phyloP scores from a whole-genome alignment of 2,329 filamentous ascomycete species.

The Fusarium scirpi region DNA sequence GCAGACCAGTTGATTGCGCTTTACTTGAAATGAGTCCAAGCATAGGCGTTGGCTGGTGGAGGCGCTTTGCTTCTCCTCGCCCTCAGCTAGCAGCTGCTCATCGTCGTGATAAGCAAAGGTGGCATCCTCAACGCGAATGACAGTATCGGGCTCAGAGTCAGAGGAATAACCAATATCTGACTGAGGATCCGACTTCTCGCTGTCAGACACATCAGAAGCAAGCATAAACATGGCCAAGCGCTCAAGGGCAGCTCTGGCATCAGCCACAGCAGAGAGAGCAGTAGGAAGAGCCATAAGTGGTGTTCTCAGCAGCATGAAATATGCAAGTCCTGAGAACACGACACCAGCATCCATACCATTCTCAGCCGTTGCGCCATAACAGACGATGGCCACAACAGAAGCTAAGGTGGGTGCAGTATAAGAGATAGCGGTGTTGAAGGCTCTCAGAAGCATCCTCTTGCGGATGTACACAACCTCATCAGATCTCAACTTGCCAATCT shows the following conservation, averaged over 20 bases:
- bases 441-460: slow-evolving; percentile 32
- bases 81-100: neutral
- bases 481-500: slow-evolving; percentile 24
- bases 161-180: neutral
- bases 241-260: slow-evolving; percentile 24
- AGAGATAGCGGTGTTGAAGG: slow-evolving; percentile 24
- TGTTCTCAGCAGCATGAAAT: slow-evolving; percentile 21
- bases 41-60: neutral
- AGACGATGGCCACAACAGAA: slow-evolving; percentile 26
- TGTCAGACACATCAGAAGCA: neutral
- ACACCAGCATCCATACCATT: slow-evolving; percentile 28
- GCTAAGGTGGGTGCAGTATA: slow-evolving; percentile 24
- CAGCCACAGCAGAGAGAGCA: slow-evolving; percentile 24
- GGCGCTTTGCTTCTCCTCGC: neutral
- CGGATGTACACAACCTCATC: slow-evolving; percentile 25
- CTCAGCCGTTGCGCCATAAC: slow-evolving; percentile 20
- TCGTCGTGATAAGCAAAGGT: slow-evolving; percentile 25
- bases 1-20: slow-evolving; percentile 11
- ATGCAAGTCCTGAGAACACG: slow-evolving; percentile 18
- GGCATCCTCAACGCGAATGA: slow-evolving; percentile 11
- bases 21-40: slow-evolving; percentile 6
- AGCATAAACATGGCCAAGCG: slow-evolving; percentile 14
- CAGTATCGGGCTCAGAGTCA: rapidly evolving
- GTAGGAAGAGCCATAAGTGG: slow-evolving; percentile 14
- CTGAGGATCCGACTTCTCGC: neutral